These are phyloP conservation scores for Gypsophila paniculata DNA, from an alignment of 179 eudicot species.

Conservation along the genomic window DNA sequence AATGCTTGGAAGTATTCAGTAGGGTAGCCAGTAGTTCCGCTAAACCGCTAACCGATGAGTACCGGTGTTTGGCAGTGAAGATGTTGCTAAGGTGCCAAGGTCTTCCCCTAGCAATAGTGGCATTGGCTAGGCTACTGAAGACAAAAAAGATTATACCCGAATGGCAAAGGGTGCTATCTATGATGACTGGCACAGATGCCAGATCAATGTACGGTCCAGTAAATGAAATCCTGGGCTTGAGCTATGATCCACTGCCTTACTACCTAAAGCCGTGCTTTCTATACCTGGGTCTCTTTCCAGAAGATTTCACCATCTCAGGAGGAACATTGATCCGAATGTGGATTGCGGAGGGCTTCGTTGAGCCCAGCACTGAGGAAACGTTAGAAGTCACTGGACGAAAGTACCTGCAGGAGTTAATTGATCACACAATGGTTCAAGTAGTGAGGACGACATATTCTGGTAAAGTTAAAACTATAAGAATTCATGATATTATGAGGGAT, in stretches of 20 bases:
- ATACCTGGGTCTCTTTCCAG: slow-evolving; percentile 27
- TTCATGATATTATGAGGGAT: slow-evolving; percentile 35
- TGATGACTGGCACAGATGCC: slow-evolving; percentile 3
- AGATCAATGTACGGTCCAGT: slow-evolving; percentile 19
- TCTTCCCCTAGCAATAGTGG: slow-evolving; percentile 30
- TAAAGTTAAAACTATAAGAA: slow-evolving; percentile 12
- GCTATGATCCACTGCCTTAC: slow-evolving; percentile 24
- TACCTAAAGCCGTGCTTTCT: slow-evolving; percentile 32
- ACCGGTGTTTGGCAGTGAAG: slow-evolving; percentile 18
- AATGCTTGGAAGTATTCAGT: slow-evolving; percentile 26
- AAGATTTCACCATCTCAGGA: slow-evolving; percentile 14
- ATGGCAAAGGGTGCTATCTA: slow-evolving; percentile 26
- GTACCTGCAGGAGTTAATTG: too few relatives aligned
- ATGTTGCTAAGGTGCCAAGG: slow-evolving; percentile 30
- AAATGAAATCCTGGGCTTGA: slow-evolving; percentile 20
- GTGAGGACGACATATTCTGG: slow-evolving; percentile 16
- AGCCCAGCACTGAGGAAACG: not conserved
- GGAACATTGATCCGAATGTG: slow-evolving; percentile 25
- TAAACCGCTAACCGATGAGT: not conserved
- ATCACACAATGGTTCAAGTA: too few relatives aligned
- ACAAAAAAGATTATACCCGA: slow-evolving; percentile 20
- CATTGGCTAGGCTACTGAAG: slow-evolving; percentile 24
- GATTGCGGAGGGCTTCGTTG: slow-evolving; percentile 34
- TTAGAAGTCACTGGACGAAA: slow-evolving; percentile 20
- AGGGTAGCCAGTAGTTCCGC: slow-evolving; percentile 3